Evolutionary conservation across 202 grass and related monocot species (phyloP), one percentile per base, ranked within the genome.

Genomic region (Carex arenaria): DNA sequence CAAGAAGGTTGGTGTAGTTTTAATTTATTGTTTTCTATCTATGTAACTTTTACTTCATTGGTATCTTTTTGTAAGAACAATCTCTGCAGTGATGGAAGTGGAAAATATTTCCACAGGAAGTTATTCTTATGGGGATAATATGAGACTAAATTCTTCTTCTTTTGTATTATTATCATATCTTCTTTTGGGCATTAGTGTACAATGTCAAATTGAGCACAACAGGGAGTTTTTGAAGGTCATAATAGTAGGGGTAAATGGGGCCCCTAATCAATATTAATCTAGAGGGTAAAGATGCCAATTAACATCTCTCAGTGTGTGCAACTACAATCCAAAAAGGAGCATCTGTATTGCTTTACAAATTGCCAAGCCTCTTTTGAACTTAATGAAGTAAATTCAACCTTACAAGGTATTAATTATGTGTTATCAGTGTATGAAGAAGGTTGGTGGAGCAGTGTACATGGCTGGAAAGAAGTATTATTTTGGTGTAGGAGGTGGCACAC

Each of bases 391-490:
- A 57, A 36, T 77, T 53, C 28, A 59, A 57, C 51, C 73, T 77
- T n/a, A 26, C 13, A 28, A 18, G 34, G 9, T 69, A 26, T 59
- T n/a, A 53, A 26, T 59, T n/a, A 53, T 59, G 49, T 42, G 81
- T 62, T 61, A 85, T 80, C 60, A 93, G 93, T 93, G 88, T 63
- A n/a, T 95, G 84, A 79, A 30, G 45, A 84, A 83, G 64, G 70
- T 83, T 57, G 72, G 63, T 66, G 92, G 95, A 90, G 63, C 85
- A 60, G 86, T 95, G 72, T 98, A 93, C 79, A 87, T 98, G 96
- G 96, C 89, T 65, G 91, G 93, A 76, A 98, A 98, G 64, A 98
- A 98, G 45, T 86, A 98, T 85, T 98, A 98, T 85, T 95, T 95
- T 89, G 96, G 93, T 4, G 96, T 98, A 60, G 96, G 96, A 85